phyloP scores from a whole-genome alignment of 2,329 filamentous ascomycete genomes.

The Berkeleyomyces basicola region DNA sequence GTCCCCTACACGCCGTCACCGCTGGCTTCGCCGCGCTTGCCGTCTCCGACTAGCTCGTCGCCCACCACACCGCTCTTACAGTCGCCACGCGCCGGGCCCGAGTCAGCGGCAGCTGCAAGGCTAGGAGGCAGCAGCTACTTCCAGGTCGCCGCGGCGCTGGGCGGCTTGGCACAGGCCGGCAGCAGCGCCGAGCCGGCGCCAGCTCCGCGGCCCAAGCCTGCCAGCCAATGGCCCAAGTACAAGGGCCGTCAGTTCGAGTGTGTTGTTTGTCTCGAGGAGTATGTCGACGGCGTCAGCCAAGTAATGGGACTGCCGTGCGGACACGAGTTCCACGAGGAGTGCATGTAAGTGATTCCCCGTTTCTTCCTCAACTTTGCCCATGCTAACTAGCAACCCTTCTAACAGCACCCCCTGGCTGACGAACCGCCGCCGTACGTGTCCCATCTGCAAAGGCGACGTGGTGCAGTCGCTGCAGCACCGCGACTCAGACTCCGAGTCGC shows the following conservation, averaged over 20 bases:
- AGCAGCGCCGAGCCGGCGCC: background rate
- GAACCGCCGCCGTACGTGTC: constrained; percentile 87
- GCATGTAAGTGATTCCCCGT: constrained; percentile 56
- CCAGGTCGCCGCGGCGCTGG: background rate
- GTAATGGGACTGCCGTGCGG: constrained; percentile 97
- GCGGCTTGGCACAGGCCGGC: constrained; percentile 32
- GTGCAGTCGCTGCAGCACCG: constrained; percentile 44
- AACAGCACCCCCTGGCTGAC: constrained; percentile 87
- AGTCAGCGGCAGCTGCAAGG: constrained; percentile 39
- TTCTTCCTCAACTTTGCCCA: background rate
- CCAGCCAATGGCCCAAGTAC: constrained; percentile 46
- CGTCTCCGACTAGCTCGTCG: constrained; percentile 48
- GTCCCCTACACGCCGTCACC: constrained; percentile 42
- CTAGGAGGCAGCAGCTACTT: constrained; percentile 11
- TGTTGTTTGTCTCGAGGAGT: constrained; percentile 92
- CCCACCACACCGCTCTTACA: constrained; percentile 70
- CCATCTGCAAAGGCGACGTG: constrained; percentile 96
- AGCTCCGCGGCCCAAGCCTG: background rate
- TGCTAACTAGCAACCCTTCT: constrained; percentile 15
- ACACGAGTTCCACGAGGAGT: constrained; percentile 93
- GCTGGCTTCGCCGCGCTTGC: constrained; percentile 36
- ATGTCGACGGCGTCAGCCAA: constrained; percentile 78
- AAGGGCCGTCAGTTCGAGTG: constrained; percentile 66
- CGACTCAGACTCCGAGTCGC: background rate
- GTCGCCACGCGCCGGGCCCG: constrained; percentile 25